A percentile compares a stretch with the other conserved stretches of the same genome.
Evolutionary conservation across 441 rosid genomes (phyloP).

Genomic region (Flueggea neowawraea): DNA sequence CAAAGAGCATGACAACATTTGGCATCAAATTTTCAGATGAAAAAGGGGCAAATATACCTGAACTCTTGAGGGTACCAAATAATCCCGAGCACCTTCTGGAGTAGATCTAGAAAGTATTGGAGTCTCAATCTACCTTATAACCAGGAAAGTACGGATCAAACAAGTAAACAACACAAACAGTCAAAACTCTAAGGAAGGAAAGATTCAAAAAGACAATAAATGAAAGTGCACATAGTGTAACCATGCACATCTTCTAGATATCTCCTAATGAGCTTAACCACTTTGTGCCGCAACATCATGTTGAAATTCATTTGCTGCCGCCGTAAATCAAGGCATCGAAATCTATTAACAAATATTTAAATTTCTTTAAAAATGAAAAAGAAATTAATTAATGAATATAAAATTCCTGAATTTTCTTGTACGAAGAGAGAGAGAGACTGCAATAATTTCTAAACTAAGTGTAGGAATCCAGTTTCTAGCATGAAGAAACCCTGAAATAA

Average conservation of each 20-base stretch:
- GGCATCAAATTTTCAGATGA: background rate
- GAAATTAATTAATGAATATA: background rate
- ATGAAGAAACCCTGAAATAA: too few species aligned
- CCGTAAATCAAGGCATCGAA: conserved; percentile 90
- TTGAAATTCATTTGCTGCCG: conserved; percentile 84
- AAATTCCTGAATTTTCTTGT: background rate
- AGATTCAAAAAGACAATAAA: conserved; percentile 1
- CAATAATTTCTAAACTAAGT: too few species aligned
- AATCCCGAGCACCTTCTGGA: conserved; percentile 99
- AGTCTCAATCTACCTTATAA: conserved; percentile 89
- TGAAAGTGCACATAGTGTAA: conserved; percentile 20
- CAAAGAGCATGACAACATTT: too few species aligned
- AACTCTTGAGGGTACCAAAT: conserved; percentile 95
- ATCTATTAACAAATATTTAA: conserved; percentile 34
- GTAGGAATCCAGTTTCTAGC: too few species aligned
- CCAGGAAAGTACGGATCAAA: conserved; percentile 37
- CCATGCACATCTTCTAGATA: conserved; percentile 79
- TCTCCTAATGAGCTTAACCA: conserved; percentile 84
- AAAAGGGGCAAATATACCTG: conserved; percentile 48
- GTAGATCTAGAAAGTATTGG: conserved; percentile 96
- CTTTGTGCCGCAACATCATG: conserved; percentile 80
- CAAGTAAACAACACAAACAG: conserved; percentile 8
- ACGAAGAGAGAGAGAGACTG: background rate
- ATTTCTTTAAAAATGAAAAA: conserved; percentile 7
- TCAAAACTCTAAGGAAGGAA: conserved; percentile 2